Evolutionary conservation across 352 stramenopile genomes (phyloP), one percentile per base, ranked within the genome.

Genomic region (Lagenidium giganteum): DNA sequence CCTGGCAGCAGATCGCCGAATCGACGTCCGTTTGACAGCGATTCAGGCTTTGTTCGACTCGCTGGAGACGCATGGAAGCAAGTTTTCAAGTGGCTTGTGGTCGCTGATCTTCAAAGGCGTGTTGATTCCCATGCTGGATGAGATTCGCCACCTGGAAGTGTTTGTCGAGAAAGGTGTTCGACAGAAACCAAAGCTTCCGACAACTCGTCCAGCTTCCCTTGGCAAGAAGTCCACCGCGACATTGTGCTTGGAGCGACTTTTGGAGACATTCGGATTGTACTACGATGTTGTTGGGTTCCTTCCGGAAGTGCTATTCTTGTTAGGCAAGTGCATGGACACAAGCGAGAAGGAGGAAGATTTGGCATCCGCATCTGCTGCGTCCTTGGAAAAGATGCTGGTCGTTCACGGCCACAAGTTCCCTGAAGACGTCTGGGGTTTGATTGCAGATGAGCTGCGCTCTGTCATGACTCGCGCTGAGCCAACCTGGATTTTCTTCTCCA

Each of bases 1-100:
- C 23, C 71, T 96, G 12, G 87, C 97, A 44, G 84, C 82, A 1
- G 95, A 98, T 48, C 61, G 68, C 9, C 88, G 95, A 21, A 57
- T 94, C 12, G 70, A 95, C n/a, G 75, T 99, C 27, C 82, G 87
- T 13, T 54, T 87, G 3, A 60, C 67, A 14, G 83, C 83, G 5
- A 47, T 96, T 3, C 50, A 87, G 21, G 70, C 67, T 1, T 68
- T 96, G 2, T 95, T 87, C 38, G 64, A 76, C 31, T 66, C 78
- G 14, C 64, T 96, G 9, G 61, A 87, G 32, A 62, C 55, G 7
- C 71, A 91, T 33, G 75, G 80, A 22, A 45, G 40, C 6, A 84
- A 88, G 47, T 93, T 96, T 37, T 87, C 70, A 0, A 54, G 63
- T 0, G 73, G 77, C 12, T 58, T 95, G 5, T 95, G 84, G 86